Base-by-base conservation (phyloP, 2,329 filamentous ascomycete genomes). In the Penicillium digitatum region DNA sequence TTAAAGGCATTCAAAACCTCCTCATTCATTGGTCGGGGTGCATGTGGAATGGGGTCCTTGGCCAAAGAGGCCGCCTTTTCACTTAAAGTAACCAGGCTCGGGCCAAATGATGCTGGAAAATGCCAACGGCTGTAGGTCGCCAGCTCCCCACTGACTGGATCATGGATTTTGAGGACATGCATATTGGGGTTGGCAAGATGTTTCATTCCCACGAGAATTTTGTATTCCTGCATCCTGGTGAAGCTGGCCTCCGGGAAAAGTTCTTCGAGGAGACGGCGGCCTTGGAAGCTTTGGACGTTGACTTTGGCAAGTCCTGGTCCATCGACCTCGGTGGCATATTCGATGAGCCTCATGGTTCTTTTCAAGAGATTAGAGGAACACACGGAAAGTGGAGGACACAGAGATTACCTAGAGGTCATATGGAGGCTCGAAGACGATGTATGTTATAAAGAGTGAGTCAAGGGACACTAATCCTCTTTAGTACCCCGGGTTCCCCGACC, bases 111-210 rank as follows among this genome's bases (percentile, higher is more conserved):
- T 61, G 48, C 3, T 53, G 72, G 73, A 3, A 69, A 62, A 8
- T 68, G 60, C 81, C 81, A 83, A 61, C 81, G 79, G 5, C 75
- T 74, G 53, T 78, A 81, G 0, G 76, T 77, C 24, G 81, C 62
- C 2, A 80, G 55, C 1, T 64, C 60, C 45, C 62, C 48, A n/a
- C 61, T 51, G n/a, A 57, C 47, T 0, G 69, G 37, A 46, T 77
- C 74, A 5, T 70, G 69, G 8, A 79, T 64, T 27, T 78, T 75
- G 5, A 79, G 59, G 22, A 78, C 69, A 24, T 75, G 70, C 3
- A 71, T 69, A 27, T 68, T 55, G 0, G 75, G 69, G n/a, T 78
- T 67, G 1, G 60, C 48, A 1, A 83, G 58, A 39, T 79, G 78
- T n/a, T 74, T 66, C 7, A 66, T 63, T 27, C 2, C 76, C 61